A percentile compares a stretch with the other conserved stretches of the same genome.
Evolutionary conservation across 331 rosid species (phyloP).

Genomic region (Stylosanthes scabra): DNA sequence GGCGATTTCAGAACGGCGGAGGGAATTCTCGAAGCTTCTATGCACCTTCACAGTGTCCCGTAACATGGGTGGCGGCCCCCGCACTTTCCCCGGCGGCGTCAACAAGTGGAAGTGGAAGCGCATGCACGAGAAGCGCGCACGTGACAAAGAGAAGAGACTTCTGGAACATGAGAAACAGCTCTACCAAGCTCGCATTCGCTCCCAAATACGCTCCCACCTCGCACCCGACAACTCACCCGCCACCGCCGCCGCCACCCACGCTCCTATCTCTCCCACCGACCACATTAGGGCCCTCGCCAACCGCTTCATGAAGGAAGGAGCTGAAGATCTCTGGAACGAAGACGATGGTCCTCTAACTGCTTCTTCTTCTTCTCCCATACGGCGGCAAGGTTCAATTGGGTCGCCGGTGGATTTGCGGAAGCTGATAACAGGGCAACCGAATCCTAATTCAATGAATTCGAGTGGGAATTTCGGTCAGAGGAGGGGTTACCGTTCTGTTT

Average conservation of each 20-base stretch:
- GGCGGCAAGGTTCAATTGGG: constrained; percentile 37
- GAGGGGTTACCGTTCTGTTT: constrained; percentile 45
- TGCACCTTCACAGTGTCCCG: constrained; percentile 49
- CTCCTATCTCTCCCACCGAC: constrained; percentile 65
- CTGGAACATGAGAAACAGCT: constrained; percentile 84
- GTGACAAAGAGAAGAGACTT: constrained; percentile 72
- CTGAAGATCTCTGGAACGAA: constrained; percentile 86
- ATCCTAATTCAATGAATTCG: constrained; percentile 27
- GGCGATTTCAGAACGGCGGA: constrained; percentile 48
- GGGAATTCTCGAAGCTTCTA: constrained; percentile 44
- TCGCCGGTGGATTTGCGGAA: constrained; percentile 51
- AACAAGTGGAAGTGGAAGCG: constrained; percentile 98
- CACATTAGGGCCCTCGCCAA: constrained; percentile 80
- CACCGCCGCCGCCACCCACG: constrained; percentile 41
- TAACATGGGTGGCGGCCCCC: constrained; percentile 97
- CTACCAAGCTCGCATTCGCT: constrained; percentile 86
- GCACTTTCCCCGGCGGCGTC: constrained; percentile 91
- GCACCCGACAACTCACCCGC: constrained; percentile 46
- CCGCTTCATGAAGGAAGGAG: constrained; percentile 83
- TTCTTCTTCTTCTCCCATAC: not conserved
- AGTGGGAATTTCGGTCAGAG: constrained; percentile 24
- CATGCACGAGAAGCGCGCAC: constrained; percentile 91
- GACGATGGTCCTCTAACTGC: constrained; percentile 70
- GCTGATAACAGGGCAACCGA: constrained; percentile 34
- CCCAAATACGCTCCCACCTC: constrained; percentile 73